Percentiles rank a stretch among this genome's conserved stretches.
phyloP scores from a whole-genome alignment of 2,329 filamentous ascomycete genomes.

The Coleophoma eucalyptorum region DNA sequence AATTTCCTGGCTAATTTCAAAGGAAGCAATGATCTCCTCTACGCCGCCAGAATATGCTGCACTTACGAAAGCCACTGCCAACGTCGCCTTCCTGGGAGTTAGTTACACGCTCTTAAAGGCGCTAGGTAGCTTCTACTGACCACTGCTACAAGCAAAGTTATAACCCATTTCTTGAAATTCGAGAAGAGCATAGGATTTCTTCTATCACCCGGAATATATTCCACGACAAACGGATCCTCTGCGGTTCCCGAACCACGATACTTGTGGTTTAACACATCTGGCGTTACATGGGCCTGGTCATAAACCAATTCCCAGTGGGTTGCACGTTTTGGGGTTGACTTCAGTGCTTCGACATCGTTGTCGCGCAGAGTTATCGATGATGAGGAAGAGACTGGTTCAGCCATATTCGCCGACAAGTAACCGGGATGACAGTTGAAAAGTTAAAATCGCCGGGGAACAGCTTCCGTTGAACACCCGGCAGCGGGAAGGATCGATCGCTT shows the following conservation, averaged over 20 bases:
- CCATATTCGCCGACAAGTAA: not conserved
- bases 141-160: constrained; percentile 42
- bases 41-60: constrained; percentile 37
- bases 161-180: constrained; percentile 42
- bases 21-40: constrained; percentile 37
- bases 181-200: constrained; percentile 49
- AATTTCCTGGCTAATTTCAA: constrained; percentile 30
- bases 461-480: too few species aligned
- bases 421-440: not conserved
- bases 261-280: constrained; percentile 37
- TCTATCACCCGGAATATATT: constrained; percentile 49
- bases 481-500: too few species aligned
- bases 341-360: constrained; percentile 16
- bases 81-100: not conserved
- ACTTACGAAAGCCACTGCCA: constrained; percentile 9
- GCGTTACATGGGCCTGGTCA: constrained; percentile 41
- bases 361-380: constrained; percentile 8
- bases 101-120: not conserved
- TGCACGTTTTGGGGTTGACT: constrained; percentile 9
- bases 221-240: constrained; percentile 48
- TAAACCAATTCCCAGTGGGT: constrained; percentile 36
- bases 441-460: not conserved
- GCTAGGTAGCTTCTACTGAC: not conserved
- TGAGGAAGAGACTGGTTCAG: constrained; percentile 4
- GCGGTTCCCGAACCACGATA: constrained; percentile 45